These are phyloP conservation scores for Acrocalymma vagum DNA, from an alignment of 2,329 filamentous ascomycete genomes.

Conservation along the genomic window DNA sequence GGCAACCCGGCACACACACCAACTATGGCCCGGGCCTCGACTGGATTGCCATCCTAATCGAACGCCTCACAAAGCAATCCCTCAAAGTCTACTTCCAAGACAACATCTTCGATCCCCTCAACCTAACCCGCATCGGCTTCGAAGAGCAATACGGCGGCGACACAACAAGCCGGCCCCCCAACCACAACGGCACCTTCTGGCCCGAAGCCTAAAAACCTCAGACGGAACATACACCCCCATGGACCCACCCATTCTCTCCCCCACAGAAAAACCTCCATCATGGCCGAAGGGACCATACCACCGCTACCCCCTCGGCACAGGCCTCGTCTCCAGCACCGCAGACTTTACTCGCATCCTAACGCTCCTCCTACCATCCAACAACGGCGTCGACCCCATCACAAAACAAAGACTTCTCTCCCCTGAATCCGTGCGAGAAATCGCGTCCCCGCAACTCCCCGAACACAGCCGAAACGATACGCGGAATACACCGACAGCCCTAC, in stretches of 20 bases:
- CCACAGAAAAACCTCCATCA: too few species aligned
- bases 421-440: constrained; percentile 18
- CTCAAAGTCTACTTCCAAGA: constrained; percentile 39
- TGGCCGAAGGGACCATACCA: constrained; percentile 26
- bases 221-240: constrained; percentile 17
- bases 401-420: constrained; percentile 18
- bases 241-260: constrained; percentile 10
- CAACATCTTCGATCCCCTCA: constrained; percentile 28
- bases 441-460: constrained; percentile 19
- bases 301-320: constrained; percentile 23
- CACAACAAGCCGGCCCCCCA: constrained; percentile 43
- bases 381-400: constrained; percentile 22
- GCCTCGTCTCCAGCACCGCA: constrained; percentile 20
- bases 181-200: constrained; percentile 55
- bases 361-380: constrained; percentile 25
- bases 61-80: constrained; percentile 47
- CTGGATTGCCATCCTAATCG: constrained; percentile 59
- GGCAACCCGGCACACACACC: constrained; percentile 58
- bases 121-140: constrained; percentile 18
- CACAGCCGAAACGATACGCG: constrained; percentile 20
- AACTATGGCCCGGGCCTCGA: constrained; percentile 60
- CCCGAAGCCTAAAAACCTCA: constrained; percentile 62
- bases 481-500: constrained; percentile 52
- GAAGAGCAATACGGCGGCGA: constrained; percentile 38
- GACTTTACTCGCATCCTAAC: constrained; percentile 25